Percentiles rank a stretch among this genome's conserved stretches.
Conservation (phyloP, 2,329 filamentous ascomycete species). For the Penicillium corylophilum region DNA sequence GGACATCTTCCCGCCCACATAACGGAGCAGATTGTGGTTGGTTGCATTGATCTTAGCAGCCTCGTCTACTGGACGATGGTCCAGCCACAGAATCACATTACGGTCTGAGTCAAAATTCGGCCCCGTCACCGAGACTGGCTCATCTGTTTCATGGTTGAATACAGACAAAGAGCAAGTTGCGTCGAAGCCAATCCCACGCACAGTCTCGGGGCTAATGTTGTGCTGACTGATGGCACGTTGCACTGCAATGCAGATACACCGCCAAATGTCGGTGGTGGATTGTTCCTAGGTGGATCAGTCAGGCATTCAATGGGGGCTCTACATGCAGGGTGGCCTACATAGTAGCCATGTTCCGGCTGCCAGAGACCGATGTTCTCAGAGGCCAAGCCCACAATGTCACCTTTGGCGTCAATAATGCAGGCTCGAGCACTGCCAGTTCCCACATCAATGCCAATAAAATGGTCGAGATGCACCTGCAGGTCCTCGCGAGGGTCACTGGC, state of each 20-base stretch:
- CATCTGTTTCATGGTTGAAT: constrained; percentile 83
- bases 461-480: constrained; percentile 56
- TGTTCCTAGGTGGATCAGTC: constrained; percentile 66
- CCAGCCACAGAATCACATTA: constrained; percentile 96
- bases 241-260: constrained; percentile 86
- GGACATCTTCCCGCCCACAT: constrained; percentile 97
- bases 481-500: constrained; percentile 55
- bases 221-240: constrained; percentile 79
- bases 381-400: constrained; percentile 75
- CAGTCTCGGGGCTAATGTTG: constrained; percentile 69
- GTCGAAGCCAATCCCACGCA: constrained; percentile 94
- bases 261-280: constrained; percentile 97
- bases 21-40: constrained; percentile 86
- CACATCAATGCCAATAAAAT: constrained; percentile 87
- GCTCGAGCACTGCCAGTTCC: constrained; percentile 93
- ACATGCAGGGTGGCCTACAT: constrained; percentile 51
- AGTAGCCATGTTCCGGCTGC: constrained; percentile 74
- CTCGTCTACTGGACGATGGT: constrained; percentile 88
- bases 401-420: constrained; percentile 88
- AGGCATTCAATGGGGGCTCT: neutral
- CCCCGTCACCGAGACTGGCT: constrained; percentile 86
- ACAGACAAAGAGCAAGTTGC: constrained; percentile 97
- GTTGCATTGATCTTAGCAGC: constrained; percentile 92
- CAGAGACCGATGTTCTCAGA: constrained; percentile 76
- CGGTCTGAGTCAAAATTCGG: constrained; percentile 85